These are phyloP conservation scores for Leishmania amazonensis DNA, from an alignment of 208 protist species.

Conservation along the genomic window DNA sequence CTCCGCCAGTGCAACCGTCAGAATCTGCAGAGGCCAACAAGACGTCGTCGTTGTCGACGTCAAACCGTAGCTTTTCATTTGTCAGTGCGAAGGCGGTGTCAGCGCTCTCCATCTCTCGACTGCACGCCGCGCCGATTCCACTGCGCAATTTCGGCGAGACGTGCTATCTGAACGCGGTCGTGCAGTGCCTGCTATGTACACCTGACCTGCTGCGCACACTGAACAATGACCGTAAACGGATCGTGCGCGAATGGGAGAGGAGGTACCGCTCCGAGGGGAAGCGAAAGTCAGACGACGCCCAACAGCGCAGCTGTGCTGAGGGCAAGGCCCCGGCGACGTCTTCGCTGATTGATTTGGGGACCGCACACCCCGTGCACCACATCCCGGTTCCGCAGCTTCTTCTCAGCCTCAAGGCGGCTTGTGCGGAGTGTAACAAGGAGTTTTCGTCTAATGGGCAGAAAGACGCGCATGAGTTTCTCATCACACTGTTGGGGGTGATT, in stretches of 20 bases:
- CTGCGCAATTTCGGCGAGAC: slow-evolving; percentile 94
- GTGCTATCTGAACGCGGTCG: slow-evolving; percentile 96
- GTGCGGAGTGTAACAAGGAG: slow-evolving; percentile 66
- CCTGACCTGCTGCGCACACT: slow-evolving; percentile 50
- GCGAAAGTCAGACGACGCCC: not conserved
- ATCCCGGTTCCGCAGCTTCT: slow-evolving; percentile 37
- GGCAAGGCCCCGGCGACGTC: slow-evolving; percentile 35
- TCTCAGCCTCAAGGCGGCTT: slow-evolving; percentile 61
- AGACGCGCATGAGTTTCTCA: slow-evolving; percentile 92
- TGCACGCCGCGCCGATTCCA: slow-evolving; percentile 36
- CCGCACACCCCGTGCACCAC: not conserved
- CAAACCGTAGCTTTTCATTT: not conserved
- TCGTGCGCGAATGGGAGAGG: slow-evolving; percentile 22
- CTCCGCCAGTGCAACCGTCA: not conserved
- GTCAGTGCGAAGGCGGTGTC: not conserved
- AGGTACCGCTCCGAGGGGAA: not conserved
- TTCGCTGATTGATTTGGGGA: slow-evolving; percentile 53
- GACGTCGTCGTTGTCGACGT: not conserved
- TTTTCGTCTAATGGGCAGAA: slow-evolving; percentile 83
- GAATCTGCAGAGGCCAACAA: not conserved
- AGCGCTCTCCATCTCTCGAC: slow-evolving; percentile 5
- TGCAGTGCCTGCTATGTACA: slow-evolving; percentile 92
- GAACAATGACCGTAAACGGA: slow-evolving; percentile 28
- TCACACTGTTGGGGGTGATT: slow-evolving; percentile 84
- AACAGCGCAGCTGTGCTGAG: slow-evolving; percentile 23